phyloP scores from a whole-genome alignment of 2,329 filamentous ascomycete species.

The Fusarium anthophilum region DNA sequence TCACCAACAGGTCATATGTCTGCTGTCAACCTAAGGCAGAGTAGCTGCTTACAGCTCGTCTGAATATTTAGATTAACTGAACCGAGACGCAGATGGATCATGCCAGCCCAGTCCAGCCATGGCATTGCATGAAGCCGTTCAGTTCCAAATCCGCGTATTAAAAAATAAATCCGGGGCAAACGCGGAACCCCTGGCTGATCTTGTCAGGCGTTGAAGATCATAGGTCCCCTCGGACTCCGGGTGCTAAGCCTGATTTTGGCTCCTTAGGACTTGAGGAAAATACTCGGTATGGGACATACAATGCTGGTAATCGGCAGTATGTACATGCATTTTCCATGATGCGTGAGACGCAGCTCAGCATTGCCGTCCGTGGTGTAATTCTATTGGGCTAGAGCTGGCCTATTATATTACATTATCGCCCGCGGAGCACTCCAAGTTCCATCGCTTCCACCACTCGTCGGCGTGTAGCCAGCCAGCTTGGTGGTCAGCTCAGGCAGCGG shows the following conservation, averaged over 20 bases:
- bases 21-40: constrained; percentile 2
- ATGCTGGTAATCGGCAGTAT: neutral
- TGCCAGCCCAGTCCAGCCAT: neutral
- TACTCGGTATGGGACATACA: neutral
- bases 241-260: neutral
- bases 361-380: constrained; percentile 4
- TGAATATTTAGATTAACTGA: neutral
- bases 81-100: neutral
- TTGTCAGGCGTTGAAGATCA: constrained; percentile 20
- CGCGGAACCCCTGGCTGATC: constrained; percentile 14
- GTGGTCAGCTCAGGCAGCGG: neutral
- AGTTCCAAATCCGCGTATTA: constrained; percentile 6
- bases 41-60: neutral
- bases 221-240: neutral
- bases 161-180: constrained; percentile 12
- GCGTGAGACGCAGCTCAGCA: neutral
- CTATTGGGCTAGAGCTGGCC: constrained; percentile 16
- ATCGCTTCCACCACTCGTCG: neutral
- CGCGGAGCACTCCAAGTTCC: neutral
- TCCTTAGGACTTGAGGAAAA: neutral
- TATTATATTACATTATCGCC: neutral
- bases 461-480: neutral
- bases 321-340: neutral
- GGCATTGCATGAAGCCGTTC: neutral
- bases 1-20: constrained; percentile 40